Evolutionary conservation across 2,329 filamentous ascomycete genomes (phyloP), one percentile per base, ranked within the genome.

Genomic region (Annulohypoxylon truncatum): DNA sequence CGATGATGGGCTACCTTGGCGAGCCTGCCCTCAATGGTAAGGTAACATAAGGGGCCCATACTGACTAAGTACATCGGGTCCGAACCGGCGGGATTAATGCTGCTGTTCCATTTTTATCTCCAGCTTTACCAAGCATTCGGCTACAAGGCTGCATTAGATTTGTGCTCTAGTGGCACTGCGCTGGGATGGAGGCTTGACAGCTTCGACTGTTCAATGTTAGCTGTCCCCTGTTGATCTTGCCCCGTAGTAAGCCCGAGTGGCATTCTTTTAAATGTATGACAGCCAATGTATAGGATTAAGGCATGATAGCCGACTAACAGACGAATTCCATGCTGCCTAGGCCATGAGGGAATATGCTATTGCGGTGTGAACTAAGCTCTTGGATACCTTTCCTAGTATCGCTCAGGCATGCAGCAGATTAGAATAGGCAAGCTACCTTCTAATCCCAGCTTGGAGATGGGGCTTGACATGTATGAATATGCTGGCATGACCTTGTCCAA

Each of bases 21-120:
- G 33, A 26, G 31, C 35, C 38, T 53, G 33, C 24, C 55, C 58
- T 10, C 54, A 66, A 66, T 38, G 59, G 62, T 52, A 61, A 51
- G 54, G 63, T 66, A 50, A 26, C 55, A 63, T 57, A 53, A 24
- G 46, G 50, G 47, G 15, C 22, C 56, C 47, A 58, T 60, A 31
- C 52, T 69, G 59, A 61, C 54, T 63, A 68, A 66, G 54, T 22
- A 44, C 31, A 59, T 62, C 58, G 53, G 44, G 51, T 60, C 28
- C 61, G 52, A 66, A 60, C 51, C 56, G 47, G 59, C 40, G 66
- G 48, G 63, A 66, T 61, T 58, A 52, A 40, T 47, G 66, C 24
- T 46, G 56, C 28, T 28, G 59, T 69, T 69, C 63, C 60, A 69
- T 55, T 66, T 69, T 66, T 69, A 69, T 66, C 63, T 61, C 63